Base-by-base conservation (phyloP, 306 rosid species). In the Sphenostylis stenocarpa region DNA sequence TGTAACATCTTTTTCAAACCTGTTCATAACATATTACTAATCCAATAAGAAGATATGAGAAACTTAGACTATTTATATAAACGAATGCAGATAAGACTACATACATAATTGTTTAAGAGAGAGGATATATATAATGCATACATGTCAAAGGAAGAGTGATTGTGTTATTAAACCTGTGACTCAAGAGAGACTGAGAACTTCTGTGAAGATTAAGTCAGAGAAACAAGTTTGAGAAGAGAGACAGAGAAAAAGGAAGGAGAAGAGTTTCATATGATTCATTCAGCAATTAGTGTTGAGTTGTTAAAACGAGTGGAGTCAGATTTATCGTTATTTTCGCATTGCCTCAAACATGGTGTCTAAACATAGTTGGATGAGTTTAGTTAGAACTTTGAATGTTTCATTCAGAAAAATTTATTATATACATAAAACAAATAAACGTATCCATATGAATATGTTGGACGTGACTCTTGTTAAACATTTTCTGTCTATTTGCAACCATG, bases 161-260 rank as follows among this genome's bases (percentile, higher is more conserved):
- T 0, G 41, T 51, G 47, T 36, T 36, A 52, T 39, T 67, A 80
- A 80, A 80, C 75, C 75, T 55, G 63, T 53, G 69, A 80, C 43
- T 65, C 3, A 67, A n/a, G 68, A 56, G 41, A 28, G 20, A 33
- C 39, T 47, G 33, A 55, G 64, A 29, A 29, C 34, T 41, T 43
- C 19, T 44, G 33, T 26, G 19, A 57, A 58, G 62, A 55, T n/a
- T 23, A 7, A 53, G 34, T 2, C 28, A 57, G 11, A 57, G 10
- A 17, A 57, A 57, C 5, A 28, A 57, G 64, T 57, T 26, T 15
- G 34, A 56, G 63, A 23, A 56, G 34, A 55, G n/a, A 23, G 63
- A 56, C 5, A 28, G 15, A 57, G 19, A 23, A 3, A 16, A 43
- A 15, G 41, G 4, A 21, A 53, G 9, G 17, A 45, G 77, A 58